Evolutionary conservation across 2,329 filamentous ascomycete species (phyloP), one percentile per base, ranked within the genome.

Genomic region (Cadophora sp.): DNA sequence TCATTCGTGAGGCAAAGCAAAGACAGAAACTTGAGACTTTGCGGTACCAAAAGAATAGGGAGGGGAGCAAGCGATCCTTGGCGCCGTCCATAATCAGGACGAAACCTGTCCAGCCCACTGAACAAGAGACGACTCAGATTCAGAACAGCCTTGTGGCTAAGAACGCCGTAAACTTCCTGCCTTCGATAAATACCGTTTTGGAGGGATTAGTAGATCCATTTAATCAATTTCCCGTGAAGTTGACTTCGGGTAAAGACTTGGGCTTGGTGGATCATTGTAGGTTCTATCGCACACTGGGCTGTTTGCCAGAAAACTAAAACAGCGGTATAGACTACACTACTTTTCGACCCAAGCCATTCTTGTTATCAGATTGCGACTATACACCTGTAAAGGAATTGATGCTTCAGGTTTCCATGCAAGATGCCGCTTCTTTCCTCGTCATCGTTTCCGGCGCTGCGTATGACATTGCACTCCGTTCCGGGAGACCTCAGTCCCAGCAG

Each of bases 391-490:
- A 48, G 53, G 26, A 58, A 55, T n/a, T 67, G 24, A 67, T 55
- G 27, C 60, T 67, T 26, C 29, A 62, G 24, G 59, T 67, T 11
- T 60, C 46, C 11, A 31, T 67, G 46, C 46, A 59, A 48, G 65
- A 67, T 50, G 59, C 65, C 19, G 51, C 65, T 29, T 63, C 65
- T 14, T 63, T 67, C 37, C 27, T 56, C 12, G 37, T 67, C 26
- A 48, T 67, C 31, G 29, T 63, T 34, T 67, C 65, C 11, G 65
- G 65, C n/a, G 48, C 65, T 12, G 65, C 65, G 29, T 50, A 56
- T 16, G 60, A 62, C 22, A 62, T 67, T 16, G 65, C 65, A 4
- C 16, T 67, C 9, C 65, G 60, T 0, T 56, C 59, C 2, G 46
- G 46, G 14, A 66, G 22, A 22, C 11, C 37, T 6, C 24, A 31